Evolutionary conservation across 2,329 filamentous ascomycete species (phyloP).

Genomic region (Calonectria pseudoreteaudii): DNA sequence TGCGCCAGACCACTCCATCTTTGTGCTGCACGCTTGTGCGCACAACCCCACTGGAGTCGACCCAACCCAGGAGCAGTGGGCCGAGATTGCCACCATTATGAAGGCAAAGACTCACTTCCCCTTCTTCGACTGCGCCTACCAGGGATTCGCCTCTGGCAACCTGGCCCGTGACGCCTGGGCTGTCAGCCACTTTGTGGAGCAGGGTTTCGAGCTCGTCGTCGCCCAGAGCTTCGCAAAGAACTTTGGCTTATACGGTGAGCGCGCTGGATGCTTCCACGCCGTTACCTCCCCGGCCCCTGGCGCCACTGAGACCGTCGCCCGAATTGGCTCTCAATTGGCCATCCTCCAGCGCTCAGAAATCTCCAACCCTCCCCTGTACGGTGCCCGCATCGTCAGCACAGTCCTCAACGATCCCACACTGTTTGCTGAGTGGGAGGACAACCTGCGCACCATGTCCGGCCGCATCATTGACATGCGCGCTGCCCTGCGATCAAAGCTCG

Average conservation of each 20-base stretch:
- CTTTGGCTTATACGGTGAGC: constrained; percentile 96
- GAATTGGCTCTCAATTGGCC: constrained; percentile 89
- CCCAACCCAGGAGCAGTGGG: constrained; percentile 94
- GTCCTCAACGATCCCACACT: constrained; percentile 86
- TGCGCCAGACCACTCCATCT: constrained; percentile 83
- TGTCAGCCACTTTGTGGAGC: constrained; percentile 93
- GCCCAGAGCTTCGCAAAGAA: constrained; percentile 98
- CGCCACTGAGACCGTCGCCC: constrained; percentile 67
- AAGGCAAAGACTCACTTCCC: constrained; percentile 87
- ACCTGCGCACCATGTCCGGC: constrained; percentile 93
- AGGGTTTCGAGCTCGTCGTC: constrained; percentile 89
- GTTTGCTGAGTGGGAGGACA: constrained; percentile 92
- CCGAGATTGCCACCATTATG: constrained; percentile 84
- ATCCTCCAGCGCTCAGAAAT: constrained; percentile 98
- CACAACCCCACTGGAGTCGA: constrained; percentile 99
- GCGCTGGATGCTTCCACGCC: constrained; percentile 95
- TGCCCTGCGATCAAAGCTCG: constrained; percentile 81
- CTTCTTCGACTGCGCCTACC: constrained; percentile 98
- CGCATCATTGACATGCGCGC: constrained; percentile 94
- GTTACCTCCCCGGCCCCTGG: constrained; percentile 80
- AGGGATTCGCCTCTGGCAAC: constrained; percentile 95
- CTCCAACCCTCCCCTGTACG: constrained; percentile 95
- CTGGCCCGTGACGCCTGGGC: constrained; percentile 87
- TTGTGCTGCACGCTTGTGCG: constrained; percentile 94
- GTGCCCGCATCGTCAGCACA: constrained; percentile 86